Evolutionary conservation across 2,329 filamentous ascomycete species (phyloP).

Genomic region (Parasarocladium wereldwijsianum): DNA sequence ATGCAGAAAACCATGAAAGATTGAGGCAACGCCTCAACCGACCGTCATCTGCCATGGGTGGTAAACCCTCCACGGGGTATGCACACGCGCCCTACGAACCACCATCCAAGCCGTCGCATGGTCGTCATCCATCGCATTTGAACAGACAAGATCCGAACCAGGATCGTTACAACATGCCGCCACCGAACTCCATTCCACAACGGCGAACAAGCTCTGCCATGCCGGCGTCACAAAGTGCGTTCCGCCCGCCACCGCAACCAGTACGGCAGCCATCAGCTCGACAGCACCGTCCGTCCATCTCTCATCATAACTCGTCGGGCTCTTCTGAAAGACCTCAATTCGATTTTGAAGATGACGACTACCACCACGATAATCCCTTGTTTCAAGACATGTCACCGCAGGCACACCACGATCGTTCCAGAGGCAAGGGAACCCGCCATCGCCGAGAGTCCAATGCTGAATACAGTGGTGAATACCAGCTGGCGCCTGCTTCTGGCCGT

Average conservation of each 20-base stretch:
- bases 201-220: constrained; percentile 18
- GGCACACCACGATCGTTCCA: constrained; percentile 17
- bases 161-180: constrained; percentile 3
- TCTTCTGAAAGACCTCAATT: constrained; percentile 13
- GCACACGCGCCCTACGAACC: neutral
- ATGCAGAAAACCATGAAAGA: no score
- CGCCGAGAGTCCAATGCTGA: constrained; percentile 21
- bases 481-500: constrained; percentile 22
- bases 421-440: constrained; percentile 17
- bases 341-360: constrained; percentile 24
- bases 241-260: constrained; percentile 13
- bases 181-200: constrained; percentile 5
- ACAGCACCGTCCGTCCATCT: constrained; percentile 12
- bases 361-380: constrained; percentile 21
- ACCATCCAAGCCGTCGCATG: neutral
- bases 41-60: constrained; percentile 16
- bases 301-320: constrained; percentile 16
- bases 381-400: constrained; percentile 24
- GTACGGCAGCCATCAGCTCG: constrained; percentile 11
- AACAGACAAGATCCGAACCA: neutral
- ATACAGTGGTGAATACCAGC: constrained; percentile 22
- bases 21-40: constrained; percentile 19
- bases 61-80: constrained; percentile 1
- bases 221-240: constrained; percentile 14
- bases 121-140: constrained; percentile 1